Evolutionary conservation across 352 stramenopile genomes (phyloP).

Genomic region (Globisporangium camurandrum): DNA sequence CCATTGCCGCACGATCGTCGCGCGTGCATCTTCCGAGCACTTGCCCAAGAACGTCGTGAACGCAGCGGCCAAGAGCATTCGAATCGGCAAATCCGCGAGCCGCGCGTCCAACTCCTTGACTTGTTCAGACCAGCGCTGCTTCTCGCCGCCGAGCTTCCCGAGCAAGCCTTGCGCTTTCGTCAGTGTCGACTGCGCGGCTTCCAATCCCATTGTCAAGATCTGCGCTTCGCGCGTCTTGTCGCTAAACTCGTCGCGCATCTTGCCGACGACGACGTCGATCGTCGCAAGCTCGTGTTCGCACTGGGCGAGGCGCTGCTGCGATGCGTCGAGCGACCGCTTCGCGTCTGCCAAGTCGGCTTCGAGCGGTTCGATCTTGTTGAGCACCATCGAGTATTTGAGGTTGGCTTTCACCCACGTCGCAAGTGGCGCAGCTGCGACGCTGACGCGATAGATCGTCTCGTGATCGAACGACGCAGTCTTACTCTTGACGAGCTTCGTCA

Average conservation of each 20-base stretch:
- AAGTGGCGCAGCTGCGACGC: slow-evolving; percentile 89
- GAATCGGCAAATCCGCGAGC: slow-evolving; percentile 78
- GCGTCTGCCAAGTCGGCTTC: slow-evolving; percentile 88
- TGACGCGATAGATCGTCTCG: slow-evolving; percentile 92
- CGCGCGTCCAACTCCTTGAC: slow-evolving; percentile 77
- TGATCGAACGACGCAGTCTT: slow-evolving; percentile 92
- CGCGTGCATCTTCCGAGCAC: slow-evolving; percentile 83
- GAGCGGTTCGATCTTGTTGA: slow-evolving; percentile 94
- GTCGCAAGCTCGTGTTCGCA: slow-evolving; percentile 89
- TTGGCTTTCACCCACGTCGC: slow-evolving; percentile 95
- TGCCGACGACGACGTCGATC: slow-evolving; percentile 83
- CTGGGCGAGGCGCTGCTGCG: slow-evolving; percentile 77
- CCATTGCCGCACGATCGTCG: slow-evolving; percentile 73
- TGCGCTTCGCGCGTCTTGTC: slow-evolving; percentile 92
- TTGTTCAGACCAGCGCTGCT: slow-evolving; percentile 88
- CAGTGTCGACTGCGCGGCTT: slow-evolving; percentile 85
- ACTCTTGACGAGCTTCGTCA: slow-evolving; percentile 90
- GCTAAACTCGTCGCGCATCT: slow-evolving; percentile 90
- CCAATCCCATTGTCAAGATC: slow-evolving; percentile 80
- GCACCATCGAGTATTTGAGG: slow-evolving; percentile 91
- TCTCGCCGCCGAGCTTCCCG: slow-evolving; percentile 87
- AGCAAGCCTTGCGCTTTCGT: slow-evolving; percentile 90
- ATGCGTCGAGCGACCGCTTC: slow-evolving; percentile 79
- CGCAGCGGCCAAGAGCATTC: slow-evolving; percentile 87
- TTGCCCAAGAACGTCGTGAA: slow-evolving; percentile 94